Conservation (phyloP, 1,284 basidiomycete genomes). For the Tilletia setariae region DNA sequence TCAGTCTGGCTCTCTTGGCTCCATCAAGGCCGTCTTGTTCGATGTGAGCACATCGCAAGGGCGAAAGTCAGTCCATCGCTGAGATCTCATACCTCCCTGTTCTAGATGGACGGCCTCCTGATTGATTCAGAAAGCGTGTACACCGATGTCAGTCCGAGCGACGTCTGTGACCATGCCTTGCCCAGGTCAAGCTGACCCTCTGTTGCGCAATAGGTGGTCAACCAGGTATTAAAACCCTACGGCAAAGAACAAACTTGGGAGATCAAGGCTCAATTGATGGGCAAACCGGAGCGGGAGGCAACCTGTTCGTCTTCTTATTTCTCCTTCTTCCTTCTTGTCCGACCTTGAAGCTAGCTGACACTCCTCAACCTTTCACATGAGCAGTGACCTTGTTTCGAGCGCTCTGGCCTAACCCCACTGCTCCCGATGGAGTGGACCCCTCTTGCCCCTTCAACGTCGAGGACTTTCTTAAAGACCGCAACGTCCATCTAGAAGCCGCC, state of each 20-base stretch:
- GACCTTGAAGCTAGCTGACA: neutral
- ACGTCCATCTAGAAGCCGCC: conserved; percentile 40
- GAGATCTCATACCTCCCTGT: neutral
- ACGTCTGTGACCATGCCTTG: neutral
- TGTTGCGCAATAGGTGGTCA: conserved; percentile 38
- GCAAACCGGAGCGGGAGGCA: conserved; percentile 51
- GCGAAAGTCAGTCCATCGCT: neutral
- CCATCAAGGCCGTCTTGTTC: conserved; percentile 37
- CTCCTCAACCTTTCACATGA: neutral
- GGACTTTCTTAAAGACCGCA: conserved; percentile 44
- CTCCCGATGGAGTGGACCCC: conserved; percentile 26
- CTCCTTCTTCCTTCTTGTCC: neutral
- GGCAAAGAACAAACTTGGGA: conserved; percentile 54
- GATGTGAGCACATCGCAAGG: conserved; percentile 22
- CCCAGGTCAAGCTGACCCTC: no score
- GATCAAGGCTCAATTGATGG: conserved; percentile 54
- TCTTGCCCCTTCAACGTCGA: conserved; percentile 51
- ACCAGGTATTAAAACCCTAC: conserved; percentile 49
- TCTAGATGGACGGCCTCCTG: conserved; percentile 51
- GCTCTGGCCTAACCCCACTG: conserved; percentile 41
- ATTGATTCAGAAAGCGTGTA: conserved; percentile 44
- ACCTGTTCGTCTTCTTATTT: conserved; percentile 27
- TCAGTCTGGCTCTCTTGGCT: conserved; percentile 13
- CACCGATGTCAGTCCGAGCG: conserved; percentile 19
- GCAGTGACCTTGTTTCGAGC: conserved; percentile 40